Conservation (phyloP, 2,329 filamentous ascomycete species). For the Neophaeococcomyces mojaviensis region DNA sequence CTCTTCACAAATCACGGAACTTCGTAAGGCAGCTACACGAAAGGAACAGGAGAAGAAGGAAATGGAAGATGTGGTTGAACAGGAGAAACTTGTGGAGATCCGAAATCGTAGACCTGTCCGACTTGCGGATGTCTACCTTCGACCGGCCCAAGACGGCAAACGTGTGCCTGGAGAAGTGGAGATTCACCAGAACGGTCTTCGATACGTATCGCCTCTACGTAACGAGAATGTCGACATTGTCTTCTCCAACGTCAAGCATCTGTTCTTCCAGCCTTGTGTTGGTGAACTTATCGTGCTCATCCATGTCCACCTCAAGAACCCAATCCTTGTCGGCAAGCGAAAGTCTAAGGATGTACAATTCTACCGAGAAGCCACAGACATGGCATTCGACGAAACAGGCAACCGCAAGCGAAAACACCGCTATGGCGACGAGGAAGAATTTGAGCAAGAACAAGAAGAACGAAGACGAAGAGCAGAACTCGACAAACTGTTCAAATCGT, state of each 20-base stretch:
- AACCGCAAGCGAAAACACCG: slow-evolving; percentile 97
- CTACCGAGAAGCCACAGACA: slow-evolving; percentile 94
- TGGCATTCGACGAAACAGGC: slow-evolving; percentile 97
- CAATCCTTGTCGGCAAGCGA: slow-evolving; percentile 96
- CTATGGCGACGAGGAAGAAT: slow-evolving; percentile 96
- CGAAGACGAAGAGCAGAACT: slow-evolving; percentile 82
- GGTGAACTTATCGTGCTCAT: slow-evolving; percentile 97
- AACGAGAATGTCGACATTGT: slow-evolving; percentile 85
- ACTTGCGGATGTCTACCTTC: slow-evolving; percentile 89
- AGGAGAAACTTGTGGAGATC: slow-evolving; percentile 93
- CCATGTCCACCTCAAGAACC: slow-evolving; percentile 94
- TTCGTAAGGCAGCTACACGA: slow-evolving; percentile 87
- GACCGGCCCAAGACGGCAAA: slow-evolving; percentile 92
- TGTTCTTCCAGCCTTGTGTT: slow-evolving; percentile 97
- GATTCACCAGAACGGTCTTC: slow-evolving; percentile 97
- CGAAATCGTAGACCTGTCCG: slow-evolving; percentile 86
- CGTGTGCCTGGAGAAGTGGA: slow-evolving; percentile 92
- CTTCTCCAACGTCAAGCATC: slow-evolving; percentile 96
- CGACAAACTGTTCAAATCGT: slow-evolving; percentile 90
- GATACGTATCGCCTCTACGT: slow-evolving; percentile 76
- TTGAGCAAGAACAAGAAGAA: slow-evolving; percentile 97
- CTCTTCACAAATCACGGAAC: slow-evolving; percentile 84
- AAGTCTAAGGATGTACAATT: slow-evolving; percentile 99
- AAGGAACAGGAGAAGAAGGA: slow-evolving; percentile 99
- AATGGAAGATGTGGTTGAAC: slow-evolving; percentile 97